phyloP scores from a whole-genome alignment of 208 protist species.

The Crithidia mellificae region DNA sequence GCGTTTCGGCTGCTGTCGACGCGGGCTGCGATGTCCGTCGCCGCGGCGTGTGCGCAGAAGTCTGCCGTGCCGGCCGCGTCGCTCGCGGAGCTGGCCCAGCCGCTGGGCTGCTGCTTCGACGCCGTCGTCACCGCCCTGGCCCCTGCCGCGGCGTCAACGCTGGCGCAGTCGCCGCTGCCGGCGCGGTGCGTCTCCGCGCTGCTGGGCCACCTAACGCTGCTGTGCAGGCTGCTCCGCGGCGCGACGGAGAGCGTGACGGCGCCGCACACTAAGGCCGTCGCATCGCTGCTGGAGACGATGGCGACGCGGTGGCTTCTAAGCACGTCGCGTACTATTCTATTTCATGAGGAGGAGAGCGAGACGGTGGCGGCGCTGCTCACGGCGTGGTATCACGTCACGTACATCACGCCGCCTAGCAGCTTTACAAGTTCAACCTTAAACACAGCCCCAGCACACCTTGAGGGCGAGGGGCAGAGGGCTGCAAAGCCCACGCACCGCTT shows the following conservation, averaged over 20 bases:
- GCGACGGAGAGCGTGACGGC: slow-evolving; percentile 16
- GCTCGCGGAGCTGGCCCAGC: slow-evolving; percentile 29
- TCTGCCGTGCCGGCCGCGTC: slow-evolving; percentile 14
- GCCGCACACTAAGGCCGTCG: slow-evolving; percentile 14
- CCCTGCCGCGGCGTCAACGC: slow-evolving; percentile 17
- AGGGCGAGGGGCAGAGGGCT: not conserved
- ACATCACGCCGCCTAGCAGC: slow-evolving; percentile 26
- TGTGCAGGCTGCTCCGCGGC: slow-evolving; percentile 30
- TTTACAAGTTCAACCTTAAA: slow-evolving; percentile 5
- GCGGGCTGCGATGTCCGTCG: slow-evolving; percentile 53
- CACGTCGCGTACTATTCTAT: slow-evolving; percentile 16
- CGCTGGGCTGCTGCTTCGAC: slow-evolving; percentile 44
- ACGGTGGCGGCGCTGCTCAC: slow-evolving; percentile 49
- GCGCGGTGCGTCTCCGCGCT: slow-evolving; percentile 27
- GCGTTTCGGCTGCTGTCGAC: slow-evolving; percentile 79
- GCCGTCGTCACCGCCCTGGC: slow-evolving; percentile 26
- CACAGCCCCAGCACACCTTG: not conserved
- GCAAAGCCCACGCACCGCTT: slow-evolving; percentile 23
- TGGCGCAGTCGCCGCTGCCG: slow-evolving; percentile 20
- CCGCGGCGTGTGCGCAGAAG: slow-evolving; percentile 24
- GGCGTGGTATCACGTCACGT: slow-evolving; percentile 66
- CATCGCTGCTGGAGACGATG: slow-evolving; percentile 23
- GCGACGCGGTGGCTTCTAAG: slow-evolving; percentile 27
- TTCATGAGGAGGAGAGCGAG: slow-evolving; percentile 32
- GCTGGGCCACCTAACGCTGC: slow-evolving; percentile 27